phyloP scores from a whole-genome alignment of 2,329 filamentous ascomycete genomes.

The Diaporthe aspalathi region DNA sequence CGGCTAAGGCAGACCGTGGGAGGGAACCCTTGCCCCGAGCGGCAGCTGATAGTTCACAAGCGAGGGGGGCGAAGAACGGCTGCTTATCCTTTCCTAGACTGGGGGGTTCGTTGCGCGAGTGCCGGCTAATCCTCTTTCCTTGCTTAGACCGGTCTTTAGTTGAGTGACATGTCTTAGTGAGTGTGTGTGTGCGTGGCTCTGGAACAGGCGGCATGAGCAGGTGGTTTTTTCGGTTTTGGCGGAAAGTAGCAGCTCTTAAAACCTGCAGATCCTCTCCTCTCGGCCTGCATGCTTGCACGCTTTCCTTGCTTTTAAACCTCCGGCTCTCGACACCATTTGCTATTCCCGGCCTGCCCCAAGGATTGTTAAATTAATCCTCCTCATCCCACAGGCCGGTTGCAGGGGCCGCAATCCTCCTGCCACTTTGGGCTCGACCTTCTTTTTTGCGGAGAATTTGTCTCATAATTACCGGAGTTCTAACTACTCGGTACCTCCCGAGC shows the following conservation, averaged over 20 bases:
- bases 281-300: neutral
- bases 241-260: slow-evolving; percentile 23
- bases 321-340: slow-evolving; percentile 4
- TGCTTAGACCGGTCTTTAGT: slow-evolving; percentile 19
- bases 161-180: slow-evolving; percentile 4
- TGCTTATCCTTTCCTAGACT: neutral
- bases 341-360: neutral
- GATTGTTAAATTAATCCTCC: slow-evolving; percentile 22
- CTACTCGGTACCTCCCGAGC: slow-evolving; percentile 5
- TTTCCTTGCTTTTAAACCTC: slow-evolving; percentile 17
- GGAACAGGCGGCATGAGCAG: neutral
- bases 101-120: slow-evolving; percentile 15
- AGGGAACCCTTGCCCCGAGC: slow-evolving; percentile 26
- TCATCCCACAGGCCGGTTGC: neutral
- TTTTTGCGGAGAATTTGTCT: slow-evolving; percentile 11
- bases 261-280: slow-evolving; percentile 25
- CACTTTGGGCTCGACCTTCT: neutral
- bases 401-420: slow-evolving; percentile 7
- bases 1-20: slow-evolving; percentile 17
- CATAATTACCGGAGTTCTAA: slow-evolving; percentile 21
- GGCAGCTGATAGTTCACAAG: slow-evolving; percentile 12
- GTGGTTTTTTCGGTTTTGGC: neutral
- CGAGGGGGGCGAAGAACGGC: neutral
- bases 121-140: slow-evolving; percentile 19
- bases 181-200: neutral